Percentiles rank a stretch among this genome's conserved stretches.
Evolutionary conservation across 768 basidiomycete genomes (phyloP).

Genomic region (Auricularia sp.): DNA sequence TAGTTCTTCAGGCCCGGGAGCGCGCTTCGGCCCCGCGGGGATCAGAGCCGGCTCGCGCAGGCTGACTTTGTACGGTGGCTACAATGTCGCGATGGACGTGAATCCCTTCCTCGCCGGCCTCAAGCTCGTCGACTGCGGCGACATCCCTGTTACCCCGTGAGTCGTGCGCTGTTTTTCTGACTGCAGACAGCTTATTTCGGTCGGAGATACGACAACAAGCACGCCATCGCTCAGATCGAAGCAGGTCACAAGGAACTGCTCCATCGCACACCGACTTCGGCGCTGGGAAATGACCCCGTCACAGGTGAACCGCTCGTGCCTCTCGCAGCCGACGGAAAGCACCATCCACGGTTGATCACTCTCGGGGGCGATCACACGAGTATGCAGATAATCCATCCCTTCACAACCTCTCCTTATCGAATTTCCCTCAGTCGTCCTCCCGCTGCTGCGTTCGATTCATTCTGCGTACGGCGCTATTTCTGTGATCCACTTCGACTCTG

Average conservation of each 20-base stretch:
- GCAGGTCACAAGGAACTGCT: conserved; percentile 59
- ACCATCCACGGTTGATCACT: conserved; percentile 71
- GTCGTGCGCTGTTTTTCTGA: background rate
- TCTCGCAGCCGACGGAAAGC: conserved; percentile 55
- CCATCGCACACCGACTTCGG: conserved; percentile 49
- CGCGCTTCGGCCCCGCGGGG: conserved; percentile 76
- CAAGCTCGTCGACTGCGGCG: conserved; percentile 66
- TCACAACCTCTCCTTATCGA: too few species aligned
- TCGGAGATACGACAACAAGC: conserved; percentile 50
- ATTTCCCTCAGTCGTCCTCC: conserved; percentile 20
- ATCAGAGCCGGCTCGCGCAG: conserved; percentile 73
- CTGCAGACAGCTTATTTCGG: background rate
- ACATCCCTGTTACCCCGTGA: conserved; percentile 60
- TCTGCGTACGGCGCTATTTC: conserved; percentile 70
- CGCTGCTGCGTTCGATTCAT: conserved; percentile 59
- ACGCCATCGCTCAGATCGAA: conserved; percentile 67
- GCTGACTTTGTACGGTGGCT: conserved; percentile 64
- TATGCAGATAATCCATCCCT: conserved; percentile 22
- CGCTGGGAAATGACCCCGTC: conserved; percentile 50
- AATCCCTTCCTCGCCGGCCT: conserved; percentile 65
- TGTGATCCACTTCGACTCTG: conserved; percentile 79
- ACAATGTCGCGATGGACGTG: conserved; percentile 62
- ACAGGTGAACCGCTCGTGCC: conserved; percentile 49
- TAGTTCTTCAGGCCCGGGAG: conserved; percentile 68
- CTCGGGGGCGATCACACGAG: conserved; percentile 87